These are phyloP conservation scores for Paulownia fortunei DNA, from an alignment of 257 asterid species.

Conservation along the genomic window DNA sequence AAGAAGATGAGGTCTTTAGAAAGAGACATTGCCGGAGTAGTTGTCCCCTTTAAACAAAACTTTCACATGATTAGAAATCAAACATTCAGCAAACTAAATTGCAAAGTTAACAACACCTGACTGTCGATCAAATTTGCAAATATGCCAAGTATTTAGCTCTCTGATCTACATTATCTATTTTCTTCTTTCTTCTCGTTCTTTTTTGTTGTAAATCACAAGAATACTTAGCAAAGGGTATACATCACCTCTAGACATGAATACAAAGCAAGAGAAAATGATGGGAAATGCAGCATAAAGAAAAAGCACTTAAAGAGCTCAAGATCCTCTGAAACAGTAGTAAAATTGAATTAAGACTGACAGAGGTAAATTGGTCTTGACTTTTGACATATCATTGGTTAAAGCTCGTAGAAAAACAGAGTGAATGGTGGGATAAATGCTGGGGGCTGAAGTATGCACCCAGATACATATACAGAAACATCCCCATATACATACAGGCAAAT, in stretches of 20 bases:
- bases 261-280: neutral
- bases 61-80: conserved; percentile 14
- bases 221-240: neutral
- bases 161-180: neutral
- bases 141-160: neutral
- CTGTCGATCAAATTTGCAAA: neutral
- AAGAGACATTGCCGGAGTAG: conserved; percentile 44
- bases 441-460: neutral
- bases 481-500: neutral
- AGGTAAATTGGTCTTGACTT: neutral
- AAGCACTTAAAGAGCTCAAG: neutral
- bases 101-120: neutral
- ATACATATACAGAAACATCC: neutral
- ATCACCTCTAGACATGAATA: neutral
- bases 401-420: neutral
- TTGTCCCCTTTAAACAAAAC: conserved; percentile 22
- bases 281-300: neutral
- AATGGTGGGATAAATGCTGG: neutral
- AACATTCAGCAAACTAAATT: neutral
- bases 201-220: neutral
- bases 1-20: conserved; percentile 65
- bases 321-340: neutral
- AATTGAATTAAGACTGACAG: neutral
- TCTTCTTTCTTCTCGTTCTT: neutral
- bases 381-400: neutral